Evolutionary conservation across 2,329 filamentous ascomycete genomes (phyloP).

Genomic region (Apiospora rasikravindrae): DNA sequence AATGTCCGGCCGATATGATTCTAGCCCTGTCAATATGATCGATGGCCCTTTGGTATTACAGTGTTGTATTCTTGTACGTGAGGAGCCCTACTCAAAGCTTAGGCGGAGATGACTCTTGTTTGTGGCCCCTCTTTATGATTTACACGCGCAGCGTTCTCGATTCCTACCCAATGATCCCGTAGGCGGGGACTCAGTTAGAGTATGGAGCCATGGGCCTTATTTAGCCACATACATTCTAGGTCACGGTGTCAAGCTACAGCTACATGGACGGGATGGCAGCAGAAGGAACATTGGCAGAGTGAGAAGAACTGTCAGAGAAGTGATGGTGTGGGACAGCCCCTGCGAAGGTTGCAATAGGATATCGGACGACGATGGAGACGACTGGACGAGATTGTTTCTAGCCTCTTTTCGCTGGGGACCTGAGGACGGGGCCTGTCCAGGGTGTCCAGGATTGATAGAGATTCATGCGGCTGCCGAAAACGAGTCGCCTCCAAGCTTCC

Average conservation of each 20-base stretch:
- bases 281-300: conserved; percentile 8
- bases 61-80: conserved; percentile 6
- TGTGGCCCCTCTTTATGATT: conserved; percentile 5
- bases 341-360: conserved; percentile 15
- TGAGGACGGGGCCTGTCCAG: background rate
- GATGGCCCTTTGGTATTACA: background rate
- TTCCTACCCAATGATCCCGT: conserved; percentile 8
- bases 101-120: conserved; percentile 7
- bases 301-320: conserved; percentile 22
- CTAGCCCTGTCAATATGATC: background rate
- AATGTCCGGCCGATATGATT: background rate
- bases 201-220: background rate
- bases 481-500: background rate
- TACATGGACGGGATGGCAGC: background rate
- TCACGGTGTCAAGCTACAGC: background rate
- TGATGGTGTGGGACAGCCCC: conserved; percentile 23
- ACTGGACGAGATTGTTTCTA: conserved; percentile 21
- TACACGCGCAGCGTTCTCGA: conserved; percentile 12
- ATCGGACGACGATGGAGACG: conserved; percentile 22
- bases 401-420: background rate
- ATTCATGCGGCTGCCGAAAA: background rate
- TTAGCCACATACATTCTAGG: background rate
- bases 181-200: background rate
- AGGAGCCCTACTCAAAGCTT: background rate
- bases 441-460: background rate